These are phyloP conservation scores for Aspergillus affinis DNA, from an alignment of 495 filamentous ascomycete genomes.

Conservation along the genomic window DNA sequence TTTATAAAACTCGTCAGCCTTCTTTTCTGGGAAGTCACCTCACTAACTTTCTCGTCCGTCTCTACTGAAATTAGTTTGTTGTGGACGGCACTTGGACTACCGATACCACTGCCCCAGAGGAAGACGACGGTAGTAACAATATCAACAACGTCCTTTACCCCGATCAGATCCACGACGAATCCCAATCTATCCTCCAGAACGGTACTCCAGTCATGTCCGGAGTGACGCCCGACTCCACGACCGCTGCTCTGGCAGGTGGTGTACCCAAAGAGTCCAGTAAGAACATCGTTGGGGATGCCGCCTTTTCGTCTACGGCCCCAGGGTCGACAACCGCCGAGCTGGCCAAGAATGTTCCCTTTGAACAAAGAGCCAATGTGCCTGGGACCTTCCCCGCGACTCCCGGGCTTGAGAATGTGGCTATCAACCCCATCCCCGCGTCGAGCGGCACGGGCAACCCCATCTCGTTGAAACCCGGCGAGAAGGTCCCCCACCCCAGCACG, in stretches of 20 bases:
- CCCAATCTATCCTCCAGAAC: constrained; percentile 34
- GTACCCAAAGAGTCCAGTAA: constrained; percentile 59
- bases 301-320: constrained; percentile 48
- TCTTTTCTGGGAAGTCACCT: constrained; percentile 6
- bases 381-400: constrained; percentile 83
- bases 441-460: constrained; percentile 78
- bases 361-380: constrained; percentile 56
- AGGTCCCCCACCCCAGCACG: constrained; percentile 63
- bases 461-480: constrained; percentile 71
- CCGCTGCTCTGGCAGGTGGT: constrained; percentile 64
- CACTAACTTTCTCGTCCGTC: constrained; percentile 14
- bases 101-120: constrained; percentile 73
- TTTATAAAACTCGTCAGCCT: constrained; percentile 27
- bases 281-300: constrained; percentile 19
- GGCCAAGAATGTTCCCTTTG: constrained; percentile 62
- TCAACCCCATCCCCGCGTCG: constrained; percentile 72
- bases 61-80: constrained; percentile 64
- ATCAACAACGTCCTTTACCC: constrained; percentile 85
- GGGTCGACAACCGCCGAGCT: constrained; percentile 65
- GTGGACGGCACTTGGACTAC: constrained; percentile 86
- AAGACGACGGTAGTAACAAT: constrained; percentile 74
- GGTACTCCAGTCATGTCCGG: constrained; percentile 60
- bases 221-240: constrained; percentile 72
- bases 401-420: constrained; percentile 32
- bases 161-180: constrained; percentile 59